Percentiles rank a stretch among this genome's conserved stretches.
Conservation (phyloP, 75 land plant genomes). For the Pinus taeda region DNA sequence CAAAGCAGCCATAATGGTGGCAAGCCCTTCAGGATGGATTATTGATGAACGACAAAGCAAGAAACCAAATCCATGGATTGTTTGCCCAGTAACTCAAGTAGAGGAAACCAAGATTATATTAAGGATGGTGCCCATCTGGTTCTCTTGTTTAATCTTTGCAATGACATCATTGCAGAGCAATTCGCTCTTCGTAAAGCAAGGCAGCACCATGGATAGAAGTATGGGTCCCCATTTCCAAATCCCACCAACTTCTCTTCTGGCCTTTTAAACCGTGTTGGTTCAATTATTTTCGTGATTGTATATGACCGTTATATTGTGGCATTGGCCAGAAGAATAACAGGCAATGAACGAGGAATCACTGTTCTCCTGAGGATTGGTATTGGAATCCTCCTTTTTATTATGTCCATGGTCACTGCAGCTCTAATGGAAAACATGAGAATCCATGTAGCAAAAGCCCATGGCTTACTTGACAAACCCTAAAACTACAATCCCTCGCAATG, state of each 20-base stretch:
- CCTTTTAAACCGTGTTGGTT: slow-evolving; percentile 18
- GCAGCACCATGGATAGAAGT: too few species aligned
- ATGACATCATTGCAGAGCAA: slow-evolving; percentile 27
- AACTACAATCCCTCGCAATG: too few species aligned
- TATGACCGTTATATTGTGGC: slow-evolving; percentile 9
- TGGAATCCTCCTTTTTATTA: slow-evolving; percentile 11
- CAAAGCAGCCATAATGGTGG: too few species aligned
- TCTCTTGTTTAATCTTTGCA: slow-evolving; percentile 28
- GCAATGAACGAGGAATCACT: slow-evolving; percentile 19
- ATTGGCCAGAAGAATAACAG: slow-evolving; percentile 14
- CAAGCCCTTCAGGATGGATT: too few species aligned
- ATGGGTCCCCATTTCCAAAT: slow-evolving; percentile 22
- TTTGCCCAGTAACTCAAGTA: slow-evolving; percentile 29
- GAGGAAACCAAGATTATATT: slow-evolving; percentile 40
- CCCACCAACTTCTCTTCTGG: slow-evolving; percentile 46
- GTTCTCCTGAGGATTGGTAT: slow-evolving; percentile 28
- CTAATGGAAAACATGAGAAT: slow-evolving; percentile 29
- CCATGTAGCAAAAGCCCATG: background rate
- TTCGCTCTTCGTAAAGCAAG: too few species aligned
- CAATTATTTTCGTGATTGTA: too few species aligned
- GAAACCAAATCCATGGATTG: background rate
- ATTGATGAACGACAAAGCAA: too few species aligned
- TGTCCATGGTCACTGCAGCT: slow-evolving; percentile 25
- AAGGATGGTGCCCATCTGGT: slow-evolving; percentile 51
- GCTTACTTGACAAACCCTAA: too few species aligned